Evolutionary conservation across 2,329 filamentous ascomycete genomes (phyloP).

Genomic region (Mycocentrospora acerina): DNA sequence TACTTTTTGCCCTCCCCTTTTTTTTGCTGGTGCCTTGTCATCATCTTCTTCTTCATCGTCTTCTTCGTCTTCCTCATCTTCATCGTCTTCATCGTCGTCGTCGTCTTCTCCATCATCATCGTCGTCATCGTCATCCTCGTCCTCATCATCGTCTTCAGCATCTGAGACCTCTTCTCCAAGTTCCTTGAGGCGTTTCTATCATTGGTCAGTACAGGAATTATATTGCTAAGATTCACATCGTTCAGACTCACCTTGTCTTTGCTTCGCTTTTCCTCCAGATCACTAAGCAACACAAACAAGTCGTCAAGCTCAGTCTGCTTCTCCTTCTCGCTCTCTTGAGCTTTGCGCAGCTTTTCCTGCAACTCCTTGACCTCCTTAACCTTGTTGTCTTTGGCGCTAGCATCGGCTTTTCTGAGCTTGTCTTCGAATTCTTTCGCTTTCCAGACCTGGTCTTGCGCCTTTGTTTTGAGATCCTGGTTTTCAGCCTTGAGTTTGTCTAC

Average conservation of each 20-base stretch:
- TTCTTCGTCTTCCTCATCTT: constrained; percentile 1
- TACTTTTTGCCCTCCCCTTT: background rate
- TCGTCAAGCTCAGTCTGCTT: constrained; percentile 52
- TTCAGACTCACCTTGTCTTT: constrained; percentile 38
- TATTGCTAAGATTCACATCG: background rate
- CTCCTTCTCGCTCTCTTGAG: constrained; percentile 39
- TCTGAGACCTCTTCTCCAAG: constrained; percentile 48
- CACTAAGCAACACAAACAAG: constrained; percentile 50
- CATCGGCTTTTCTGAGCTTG: constrained; percentile 40
- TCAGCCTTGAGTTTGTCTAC: constrained; percentile 32
- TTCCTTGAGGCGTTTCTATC: constrained; percentile 50
- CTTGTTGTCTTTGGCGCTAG: constrained; percentile 6
- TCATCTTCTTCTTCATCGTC: background rate
- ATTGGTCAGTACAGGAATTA: constrained; percentile 14
- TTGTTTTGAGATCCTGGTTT: constrained; percentile 35
- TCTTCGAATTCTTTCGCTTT: constrained; percentile 51
- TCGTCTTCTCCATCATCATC: constrained; percentile 25
- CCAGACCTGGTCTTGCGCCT: constrained; percentile 46
- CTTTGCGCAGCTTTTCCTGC: constrained; percentile 47
- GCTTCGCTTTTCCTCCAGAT: constrained; percentile 49
- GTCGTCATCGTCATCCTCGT: constrained; percentile 28
- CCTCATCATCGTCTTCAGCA: constrained; percentile 43
- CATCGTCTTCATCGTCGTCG: constrained; percentile 7
- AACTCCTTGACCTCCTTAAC: constrained; percentile 44
- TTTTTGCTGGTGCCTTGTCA: background rate